Percentiles rank a stretch among this genome's conserved stretches.
Conservation (phyloP, 371 early-diverging fungal species). For the Haplosporangium sp. region DNA sequence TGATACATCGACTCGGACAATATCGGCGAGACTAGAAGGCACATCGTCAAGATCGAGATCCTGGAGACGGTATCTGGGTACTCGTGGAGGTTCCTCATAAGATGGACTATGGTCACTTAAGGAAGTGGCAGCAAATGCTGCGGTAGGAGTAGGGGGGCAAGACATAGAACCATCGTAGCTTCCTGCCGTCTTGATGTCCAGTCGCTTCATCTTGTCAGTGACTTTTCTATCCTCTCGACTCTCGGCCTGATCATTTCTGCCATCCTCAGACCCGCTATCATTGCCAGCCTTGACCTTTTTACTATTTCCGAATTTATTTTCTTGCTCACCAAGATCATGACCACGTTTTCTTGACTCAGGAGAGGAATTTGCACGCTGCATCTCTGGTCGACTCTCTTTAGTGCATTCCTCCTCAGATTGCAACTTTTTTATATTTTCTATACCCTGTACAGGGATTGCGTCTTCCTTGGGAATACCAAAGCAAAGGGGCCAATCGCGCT, state of each 20-base stretch:
- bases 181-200: constrained; percentile 30
- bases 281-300: constrained; percentile 40
- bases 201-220: constrained; percentile 20
- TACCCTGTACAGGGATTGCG: constrained; percentile 16
- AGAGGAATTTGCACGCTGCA: constrained; percentile 14
- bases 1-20: constrained; percentile 71
- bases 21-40: constrained; percentile 67
- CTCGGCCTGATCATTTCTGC: not conserved
- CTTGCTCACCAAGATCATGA: constrained; percentile 13
- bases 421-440: not conserved
- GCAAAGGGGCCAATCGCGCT: constrained; percentile 84
- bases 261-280: not conserved
- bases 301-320: constrained; percentile 13
- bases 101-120: constrained; percentile 6
- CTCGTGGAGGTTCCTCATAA: not conserved
- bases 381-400: constrained; percentile 11
- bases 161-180: constrained; percentile 14
- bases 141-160: constrained; percentile 13
- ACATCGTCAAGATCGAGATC: constrained; percentile 60
- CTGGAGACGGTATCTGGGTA: constrained; percentile 28
- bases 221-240: constrained; percentile 25
- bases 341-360: constrained; percentile 40
- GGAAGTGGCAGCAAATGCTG: constrained; percentile 8
- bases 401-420: not conserved
- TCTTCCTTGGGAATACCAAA: constrained; percentile 67